phyloP scores from a whole-genome alignment of 1,284 basidiomycete species.

The Tilletia walkeri region DNA sequence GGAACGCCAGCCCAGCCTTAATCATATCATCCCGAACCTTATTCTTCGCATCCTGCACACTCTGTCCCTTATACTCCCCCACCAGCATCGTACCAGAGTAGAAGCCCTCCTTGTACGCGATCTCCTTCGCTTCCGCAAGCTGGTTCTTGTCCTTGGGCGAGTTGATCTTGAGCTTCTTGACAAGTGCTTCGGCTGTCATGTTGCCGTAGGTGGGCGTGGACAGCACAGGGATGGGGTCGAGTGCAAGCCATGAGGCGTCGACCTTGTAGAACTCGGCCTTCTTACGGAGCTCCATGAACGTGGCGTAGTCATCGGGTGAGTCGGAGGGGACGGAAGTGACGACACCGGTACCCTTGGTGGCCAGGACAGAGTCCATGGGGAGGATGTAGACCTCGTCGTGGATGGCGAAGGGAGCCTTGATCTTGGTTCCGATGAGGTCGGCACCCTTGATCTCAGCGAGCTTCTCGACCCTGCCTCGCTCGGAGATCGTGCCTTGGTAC shows the following conservation, averaged over 20 bases:
- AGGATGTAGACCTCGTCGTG: constrained; percentile 88
- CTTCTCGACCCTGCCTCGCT: constrained; percentile 53
- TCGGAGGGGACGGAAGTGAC: constrained; percentile 98
- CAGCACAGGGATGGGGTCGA: constrained; percentile 85
- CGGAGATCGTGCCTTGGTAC: constrained; percentile 74
- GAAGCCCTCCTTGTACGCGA: constrained; percentile 98
- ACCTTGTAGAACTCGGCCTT: constrained; percentile 98
- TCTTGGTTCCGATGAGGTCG: constrained; percentile 81
- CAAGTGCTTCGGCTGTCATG: constrained; percentile 81
- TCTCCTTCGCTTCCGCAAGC: constrained; percentile 92
- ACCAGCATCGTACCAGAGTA: constrained; percentile 86
- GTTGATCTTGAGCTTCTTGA: constrained; percentile 89
- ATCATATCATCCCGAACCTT: constrained; percentile 86
- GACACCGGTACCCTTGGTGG: constrained; percentile 97
- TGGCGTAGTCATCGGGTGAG: constrained; percentile 94
- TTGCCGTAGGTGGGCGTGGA: constrained; percentile 86
- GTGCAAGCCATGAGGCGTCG: constrained; percentile 79
- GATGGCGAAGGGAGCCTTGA: constrained; percentile 77
- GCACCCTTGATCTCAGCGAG: constrained; percentile 61
- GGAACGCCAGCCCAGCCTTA: constrained; percentile 71
- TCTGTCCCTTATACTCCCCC: constrained; percentile 81
- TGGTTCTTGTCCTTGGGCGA: constrained; percentile 81
- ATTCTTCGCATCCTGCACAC: constrained; percentile 85
- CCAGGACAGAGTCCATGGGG: constrained; percentile 95
- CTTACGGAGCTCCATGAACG: constrained; percentile 86